Conservation (phyloP, 176 grass and related monocot genomes). For the Juncus effusus region DNA sequence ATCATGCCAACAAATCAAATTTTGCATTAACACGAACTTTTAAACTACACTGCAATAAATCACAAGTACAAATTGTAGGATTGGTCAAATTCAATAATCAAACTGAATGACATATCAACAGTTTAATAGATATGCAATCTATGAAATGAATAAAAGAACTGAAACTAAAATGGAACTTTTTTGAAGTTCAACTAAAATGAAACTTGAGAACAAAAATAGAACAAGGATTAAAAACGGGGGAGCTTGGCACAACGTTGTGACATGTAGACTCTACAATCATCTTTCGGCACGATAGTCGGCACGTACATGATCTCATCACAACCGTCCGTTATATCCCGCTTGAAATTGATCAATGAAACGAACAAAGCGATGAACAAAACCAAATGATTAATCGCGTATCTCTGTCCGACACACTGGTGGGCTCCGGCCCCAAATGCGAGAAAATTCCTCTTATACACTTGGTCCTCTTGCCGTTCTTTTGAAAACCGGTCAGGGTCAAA, state of each 20-base stretch:
- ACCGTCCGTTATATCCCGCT: conserved; percentile 35
- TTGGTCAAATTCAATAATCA: too few relatives aligned
- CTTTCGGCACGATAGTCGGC: conserved; percentile 74
- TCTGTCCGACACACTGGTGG: conserved; percentile 87
- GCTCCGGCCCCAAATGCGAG: conserved; percentile 78
- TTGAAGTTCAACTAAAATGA: too few relatives aligned
- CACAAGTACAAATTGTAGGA: too few relatives aligned
- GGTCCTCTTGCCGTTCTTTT: conserved; percentile 57
- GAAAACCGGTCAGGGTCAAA: conserved; percentile 85
- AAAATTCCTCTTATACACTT: conserved; percentile 66
- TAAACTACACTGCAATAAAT: too few relatives aligned
- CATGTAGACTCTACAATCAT: conserved; percentile 53
- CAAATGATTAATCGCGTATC: conserved; percentile 88
- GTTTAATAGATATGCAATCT: too few relatives aligned
- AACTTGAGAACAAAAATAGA: too few relatives aligned
- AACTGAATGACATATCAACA: not conserved
- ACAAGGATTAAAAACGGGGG: conserved; percentile 24
- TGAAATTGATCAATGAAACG: conserved; percentile 58
- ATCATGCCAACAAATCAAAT: too few relatives aligned
- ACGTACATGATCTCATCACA: conserved; percentile 66
- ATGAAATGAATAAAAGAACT: too few relatives aligned
- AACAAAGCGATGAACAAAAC: conserved; percentile 78
- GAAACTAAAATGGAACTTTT: too few relatives aligned
- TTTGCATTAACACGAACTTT: too few relatives aligned
- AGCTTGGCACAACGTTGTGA: conserved; percentile 31